A percentile compares a stretch with the other conserved stretches of the same genome.
Conservation (phyloP, 108 stramenopile species). For the Licmophora abbreviata region DNA sequence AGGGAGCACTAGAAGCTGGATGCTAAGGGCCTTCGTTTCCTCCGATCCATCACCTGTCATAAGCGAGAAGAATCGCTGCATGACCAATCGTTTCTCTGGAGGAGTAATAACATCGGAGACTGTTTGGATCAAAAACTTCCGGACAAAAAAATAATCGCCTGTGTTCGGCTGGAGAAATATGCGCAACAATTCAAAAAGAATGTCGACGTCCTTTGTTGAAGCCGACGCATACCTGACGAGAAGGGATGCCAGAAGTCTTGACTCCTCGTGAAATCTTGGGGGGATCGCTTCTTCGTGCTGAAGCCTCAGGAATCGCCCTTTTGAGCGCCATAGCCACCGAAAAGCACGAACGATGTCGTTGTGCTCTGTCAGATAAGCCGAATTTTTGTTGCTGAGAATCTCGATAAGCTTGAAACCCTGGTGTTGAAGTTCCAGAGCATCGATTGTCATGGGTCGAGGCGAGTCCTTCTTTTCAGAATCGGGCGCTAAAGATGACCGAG, state of each 20-base stretch:
- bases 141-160: conserved; percentile 65
- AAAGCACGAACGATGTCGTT: conserved; percentile 72
- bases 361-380: conserved; percentile 49
- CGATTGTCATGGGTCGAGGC: conserved; percentile 46
- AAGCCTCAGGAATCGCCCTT: conserved; percentile 70
- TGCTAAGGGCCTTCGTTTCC: conserved; percentile 65
- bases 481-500: not conserved
- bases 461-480: not conserved
- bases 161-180: conserved; percentile 68
- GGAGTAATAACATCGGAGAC: conserved; percentile 27
- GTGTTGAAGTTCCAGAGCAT: conserved; percentile 64
- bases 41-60: conserved; percentile 69
- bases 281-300: conserved; percentile 73
- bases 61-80: conserved; percentile 64
- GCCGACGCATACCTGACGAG: conserved; percentile 58
- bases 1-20: conserved; percentile 64
- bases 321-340: conserved; percentile 81
- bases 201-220: conserved; percentile 59
- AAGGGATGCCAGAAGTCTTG: conserved; percentile 52
- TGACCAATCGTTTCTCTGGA: conserved; percentile 40
- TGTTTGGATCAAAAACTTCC: conserved; percentile 30
- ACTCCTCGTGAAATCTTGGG: conserved; percentile 68
- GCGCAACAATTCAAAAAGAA: conserved; percentile 78
- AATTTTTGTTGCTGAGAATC: conserved; percentile 41
- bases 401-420: conserved; percentile 66